These are phyloP conservation scores for Exophiala lecanii-corni DNA, from an alignment of 2,329 filamentous ascomycete species.

Conservation along the genomic window DNA sequence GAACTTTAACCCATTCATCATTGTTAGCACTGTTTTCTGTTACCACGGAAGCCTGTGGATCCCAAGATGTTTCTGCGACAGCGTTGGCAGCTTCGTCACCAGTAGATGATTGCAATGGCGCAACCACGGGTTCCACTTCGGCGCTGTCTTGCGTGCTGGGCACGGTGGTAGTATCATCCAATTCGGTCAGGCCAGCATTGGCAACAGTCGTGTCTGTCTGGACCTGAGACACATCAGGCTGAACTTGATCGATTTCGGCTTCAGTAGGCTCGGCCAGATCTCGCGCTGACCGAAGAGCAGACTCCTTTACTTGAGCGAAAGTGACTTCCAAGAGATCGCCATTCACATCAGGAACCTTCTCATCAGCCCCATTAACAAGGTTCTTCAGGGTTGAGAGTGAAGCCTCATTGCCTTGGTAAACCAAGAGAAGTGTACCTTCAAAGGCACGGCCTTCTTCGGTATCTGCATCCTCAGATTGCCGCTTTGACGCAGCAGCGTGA, in stretches of 20 bases:
- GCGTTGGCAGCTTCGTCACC: constrained; percentile 40
- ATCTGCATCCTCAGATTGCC: constrained; percentile 54
- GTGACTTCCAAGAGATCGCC: constrained; percentile 50
- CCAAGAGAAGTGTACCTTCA: constrained; percentile 58
- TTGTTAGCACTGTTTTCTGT: constrained; percentile 54
- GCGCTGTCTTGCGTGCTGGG: constrained; percentile 49
- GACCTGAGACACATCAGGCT: constrained; percentile 34
- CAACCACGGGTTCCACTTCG: constrained; percentile 25
- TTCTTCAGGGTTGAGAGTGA: constrained; percentile 57
- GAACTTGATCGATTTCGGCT: constrained; percentile 43
- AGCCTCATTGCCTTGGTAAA: constrained; percentile 58
- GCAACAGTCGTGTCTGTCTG: constrained; percentile 56
- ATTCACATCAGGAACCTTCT: constrained; percentile 55
- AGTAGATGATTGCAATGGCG: constrained; percentile 38
- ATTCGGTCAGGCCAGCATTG: constrained; percentile 57
- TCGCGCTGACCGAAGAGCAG: constrained; percentile 41
- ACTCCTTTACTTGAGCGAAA: constrained; percentile 51
- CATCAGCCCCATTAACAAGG: constrained; percentile 56
- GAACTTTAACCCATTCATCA: constrained; percentile 64
- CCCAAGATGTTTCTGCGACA: constrained; percentile 52
- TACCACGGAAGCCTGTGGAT: constrained; percentile 45
- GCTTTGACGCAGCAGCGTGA: constrained; percentile 57
- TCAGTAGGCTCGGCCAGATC: constrained; percentile 25
- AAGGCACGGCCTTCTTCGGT: constrained; percentile 57
- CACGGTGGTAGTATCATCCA: constrained; percentile 53